Evolutionary conservation across 75 land plant genomes (phyloP), one percentile per base, ranked within the genome.

Genomic region (Picea glauca): DNA sequence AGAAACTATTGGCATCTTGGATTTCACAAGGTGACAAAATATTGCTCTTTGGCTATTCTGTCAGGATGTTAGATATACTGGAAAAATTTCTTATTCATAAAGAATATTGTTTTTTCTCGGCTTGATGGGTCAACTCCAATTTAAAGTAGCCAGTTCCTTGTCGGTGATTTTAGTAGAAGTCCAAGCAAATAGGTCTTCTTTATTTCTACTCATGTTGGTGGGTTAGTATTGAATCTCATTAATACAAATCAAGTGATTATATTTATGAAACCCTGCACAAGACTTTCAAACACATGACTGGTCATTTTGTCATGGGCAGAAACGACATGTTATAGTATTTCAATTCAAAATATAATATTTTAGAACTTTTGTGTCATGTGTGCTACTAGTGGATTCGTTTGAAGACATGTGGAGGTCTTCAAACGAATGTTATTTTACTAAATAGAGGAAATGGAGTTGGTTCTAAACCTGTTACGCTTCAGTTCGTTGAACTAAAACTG

Each of bases 211-310:
- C 82, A 95, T 43, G 97, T 97, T 77, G 99, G 99, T 68, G 96
- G 96, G 56, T 81, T 96, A 32, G 99, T 97, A 13, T 77, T 96
- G 62, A 96, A 96, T 79, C 91, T 96, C 64, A 93, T 94, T 35
- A 94, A 93, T 91, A 97, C 99, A 82, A 94, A 96, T 67, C 81
- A 95, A 73, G 99, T 96, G 57, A 93, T 96, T 14, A 91, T 96
- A 72, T 96, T 96, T 85, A 97, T 94, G 99, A 97, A 96, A 96
- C 78, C 99, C 99, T 78, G 81, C 95, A n/a, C 92, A 89, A 75
- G 97, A 96, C 72, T 79, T 94, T 63, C 99, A 96, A 78, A 97
- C 99, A 17, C 95, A 96, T 67, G 99, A 96, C 76, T 84, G 99
- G 58, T 92, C 97, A 60, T 94, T 94, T 78, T 91, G 97, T 54